These are phyloP conservation scores for Coccomyxa sp. DNA, from an alignment of 139 green algal genomes.

Conservation along the genomic window DNA sequence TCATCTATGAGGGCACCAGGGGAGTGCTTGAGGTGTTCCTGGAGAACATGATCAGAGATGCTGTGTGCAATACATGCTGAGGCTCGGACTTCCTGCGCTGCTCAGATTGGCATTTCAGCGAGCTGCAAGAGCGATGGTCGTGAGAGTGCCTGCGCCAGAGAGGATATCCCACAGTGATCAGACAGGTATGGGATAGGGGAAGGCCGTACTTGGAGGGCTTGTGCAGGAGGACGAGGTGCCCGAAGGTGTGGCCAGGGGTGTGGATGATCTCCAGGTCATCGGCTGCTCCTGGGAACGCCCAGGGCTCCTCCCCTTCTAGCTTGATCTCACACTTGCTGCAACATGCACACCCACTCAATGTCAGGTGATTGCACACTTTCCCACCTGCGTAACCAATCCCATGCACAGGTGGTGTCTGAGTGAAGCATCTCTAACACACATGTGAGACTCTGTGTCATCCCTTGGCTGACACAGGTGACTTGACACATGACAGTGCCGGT, in stretches of 20 bases:
- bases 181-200: background rate
- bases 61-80: background rate
- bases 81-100: background rate
- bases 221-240: slow-evolving; percentile 57
- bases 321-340: slow-evolving; percentile 52
- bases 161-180: background rate
- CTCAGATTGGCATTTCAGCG: background rate
- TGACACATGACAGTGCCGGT: too few species aligned
- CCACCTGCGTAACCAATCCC: background rate
- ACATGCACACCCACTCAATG: background rate
- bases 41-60: background rate
- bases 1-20: background rate
- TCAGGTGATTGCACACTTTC: background rate
- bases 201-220: slow-evolving; percentile 20
- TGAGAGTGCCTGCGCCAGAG: background rate
- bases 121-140: background rate
- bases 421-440: too few species aligned
- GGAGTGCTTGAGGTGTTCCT: background rate
- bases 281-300: slow-evolving; percentile 37
- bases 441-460: too few species aligned
- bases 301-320: slow-evolving; percentile 59
- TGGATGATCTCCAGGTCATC: slow-evolving; percentile 54
- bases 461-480: too few species aligned
- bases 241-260: slow-evolving; percentile 70
- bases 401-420: background rate